phyloP scores from a whole-genome alignment of 2,329 filamentous ascomycete species.

The Fusarium subtropicale region DNA sequence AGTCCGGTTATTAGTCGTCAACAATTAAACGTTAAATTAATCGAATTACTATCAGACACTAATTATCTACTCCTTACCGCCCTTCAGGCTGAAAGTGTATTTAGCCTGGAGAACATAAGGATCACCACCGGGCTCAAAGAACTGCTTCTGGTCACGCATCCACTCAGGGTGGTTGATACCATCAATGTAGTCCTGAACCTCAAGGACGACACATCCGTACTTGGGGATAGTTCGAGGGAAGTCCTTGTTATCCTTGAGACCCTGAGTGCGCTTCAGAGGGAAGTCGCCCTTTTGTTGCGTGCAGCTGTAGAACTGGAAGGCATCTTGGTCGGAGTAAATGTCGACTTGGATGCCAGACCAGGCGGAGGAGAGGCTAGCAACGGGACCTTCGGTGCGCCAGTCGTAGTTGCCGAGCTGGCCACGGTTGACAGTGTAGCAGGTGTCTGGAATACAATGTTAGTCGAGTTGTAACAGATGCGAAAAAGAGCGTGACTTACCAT shows the following conservation, averaged over 20 bases:
- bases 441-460: constrained; percentile 59
- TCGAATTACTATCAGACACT: neutral
- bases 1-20: neutral
- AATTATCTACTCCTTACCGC: neutral
- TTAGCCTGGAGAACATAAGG: constrained; percentile 72
- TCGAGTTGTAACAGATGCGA: accelerated
- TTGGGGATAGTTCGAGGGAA: constrained; percentile 74
- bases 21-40: neutral
- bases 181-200: constrained; percentile 94
- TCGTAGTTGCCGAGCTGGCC: constrained; percentile 66
- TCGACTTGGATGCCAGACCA: constrained; percentile 88
- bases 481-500: constrained; percentile 66
- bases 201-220: constrained; percentile 89
- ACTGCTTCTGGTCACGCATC: constrained; percentile 73
- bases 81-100: constrained; percentile 68
- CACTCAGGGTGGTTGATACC: constrained; percentile 93
- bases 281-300: constrained; percentile 78
- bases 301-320: constrained; percentile 90
- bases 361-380: constrained; percentile 75
- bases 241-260: constrained; percentile 64
- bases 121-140: constrained; percentile 69
- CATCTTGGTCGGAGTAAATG: constrained; percentile 84
- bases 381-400: constrained; percentile 70
- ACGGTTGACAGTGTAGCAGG: constrained; percentile 76
- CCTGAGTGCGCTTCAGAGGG: constrained; percentile 77